Conservation (phyloP, 1,139 yeast genomes). For the Lodderomyces metapsilosis region DNA sequence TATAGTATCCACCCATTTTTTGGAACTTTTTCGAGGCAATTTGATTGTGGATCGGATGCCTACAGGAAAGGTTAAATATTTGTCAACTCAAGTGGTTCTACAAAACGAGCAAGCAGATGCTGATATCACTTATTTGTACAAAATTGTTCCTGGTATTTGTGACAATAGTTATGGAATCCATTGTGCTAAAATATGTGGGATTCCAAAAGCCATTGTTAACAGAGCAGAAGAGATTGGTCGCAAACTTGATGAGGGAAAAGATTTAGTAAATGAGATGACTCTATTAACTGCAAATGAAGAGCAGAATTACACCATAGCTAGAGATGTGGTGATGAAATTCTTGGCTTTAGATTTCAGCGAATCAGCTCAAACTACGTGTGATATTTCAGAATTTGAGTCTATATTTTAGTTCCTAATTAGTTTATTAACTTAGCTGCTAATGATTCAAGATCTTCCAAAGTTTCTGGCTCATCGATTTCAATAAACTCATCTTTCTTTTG, state of each 20-base stretch:
- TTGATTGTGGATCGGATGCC: conserved; percentile 2
- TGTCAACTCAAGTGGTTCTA: conserved; percentile 23
- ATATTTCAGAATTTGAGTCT: conserved; percentile 4
- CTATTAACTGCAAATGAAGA: conserved; percentile 16
- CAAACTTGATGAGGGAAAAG: conserved; percentile 16
- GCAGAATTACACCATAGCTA: conserved; percentile 16
- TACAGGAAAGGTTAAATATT: conserved; percentile 4
- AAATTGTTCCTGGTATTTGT: conserved; percentile 27
- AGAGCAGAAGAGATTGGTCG: conserved; percentile 25
- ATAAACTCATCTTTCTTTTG: conserved; percentile 39
- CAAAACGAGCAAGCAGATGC: background rate
- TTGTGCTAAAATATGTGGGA: conserved; percentile 38
- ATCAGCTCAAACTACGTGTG: background rate
- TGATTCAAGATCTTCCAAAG: conserved; percentile 91
- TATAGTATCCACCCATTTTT: conserved; percentile 44
- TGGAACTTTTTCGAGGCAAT: conserved; percentile 30
- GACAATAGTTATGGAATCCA: conserved; percentile 34
- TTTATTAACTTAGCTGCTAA: conserved; percentile 69
- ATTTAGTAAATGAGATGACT: conserved; percentile 17
- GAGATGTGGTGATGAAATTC: conserved; percentile 23
- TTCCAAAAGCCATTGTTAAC: conserved; percentile 22
- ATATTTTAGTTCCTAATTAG: conserved; percentile 26
- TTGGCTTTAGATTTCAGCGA: conserved; percentile 12
- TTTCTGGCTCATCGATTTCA: conserved; percentile 84
- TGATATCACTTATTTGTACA: conserved; percentile 30